phyloP scores from a whole-genome alignment of 805 yeast genomes.

The Geotrichum ghanense region DNA sequence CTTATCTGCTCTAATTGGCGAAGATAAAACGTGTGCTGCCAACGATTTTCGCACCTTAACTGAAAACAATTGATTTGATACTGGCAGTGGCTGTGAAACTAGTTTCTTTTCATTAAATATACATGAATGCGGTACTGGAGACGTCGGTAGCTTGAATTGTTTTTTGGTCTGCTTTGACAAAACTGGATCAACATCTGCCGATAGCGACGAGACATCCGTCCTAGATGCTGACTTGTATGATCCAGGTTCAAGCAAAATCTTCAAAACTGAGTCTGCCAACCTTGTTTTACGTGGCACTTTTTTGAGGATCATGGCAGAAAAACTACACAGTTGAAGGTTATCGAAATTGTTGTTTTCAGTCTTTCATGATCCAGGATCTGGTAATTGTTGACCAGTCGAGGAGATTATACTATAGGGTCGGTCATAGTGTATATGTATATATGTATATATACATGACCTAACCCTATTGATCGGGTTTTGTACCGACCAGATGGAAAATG shows the following conservation, averaged over 20 bases:
- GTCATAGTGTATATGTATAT: no score
- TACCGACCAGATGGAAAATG: no score
- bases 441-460: no score
- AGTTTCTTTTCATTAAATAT: neutral
- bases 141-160: neutral
- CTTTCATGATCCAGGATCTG: no score
- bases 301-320: neutral
- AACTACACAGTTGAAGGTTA: neutral
- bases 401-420: no score
- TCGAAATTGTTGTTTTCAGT: no score
- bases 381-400: no score
- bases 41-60: neutral
- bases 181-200: no score
- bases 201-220: no score
- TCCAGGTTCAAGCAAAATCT: no score
- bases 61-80: neutral
- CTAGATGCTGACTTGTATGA: no score
- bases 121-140: neutral
- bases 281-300: neutral
- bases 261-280: neutral
- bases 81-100: neutral
- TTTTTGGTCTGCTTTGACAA: neutral
- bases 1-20: constrained; percentile 1
- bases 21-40: neutral
- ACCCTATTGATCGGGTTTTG: no score